Evolutionary conservation across 2,329 filamentous ascomycete species (phyloP).

Genomic region (Trichoderma koningiopsis): DNA sequence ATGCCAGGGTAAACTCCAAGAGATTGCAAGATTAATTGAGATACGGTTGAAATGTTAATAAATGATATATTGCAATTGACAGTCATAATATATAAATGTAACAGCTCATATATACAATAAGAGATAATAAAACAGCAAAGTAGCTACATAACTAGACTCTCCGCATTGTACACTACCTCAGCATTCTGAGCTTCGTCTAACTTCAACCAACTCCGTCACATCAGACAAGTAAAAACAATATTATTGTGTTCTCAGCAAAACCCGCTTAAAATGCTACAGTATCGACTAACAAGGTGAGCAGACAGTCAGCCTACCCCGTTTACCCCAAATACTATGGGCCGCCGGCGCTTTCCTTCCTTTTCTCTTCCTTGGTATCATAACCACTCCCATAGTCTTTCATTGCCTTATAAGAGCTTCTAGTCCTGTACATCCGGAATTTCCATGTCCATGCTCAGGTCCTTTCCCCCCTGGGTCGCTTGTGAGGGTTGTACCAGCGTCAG

Average conservation of each 20-base stretch:
- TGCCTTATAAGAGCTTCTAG: not conserved
- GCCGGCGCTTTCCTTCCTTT: not conserved
- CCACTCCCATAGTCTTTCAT: too few relatives aligned
- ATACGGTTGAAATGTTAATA: too few relatives aligned
- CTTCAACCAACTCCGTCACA: not conserved
- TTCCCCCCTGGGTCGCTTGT: slow-evolving; percentile 31
- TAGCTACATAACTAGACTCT: not conserved
- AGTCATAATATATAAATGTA: not conserved
- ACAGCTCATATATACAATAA: not conserved
- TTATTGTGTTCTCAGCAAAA: not conserved
- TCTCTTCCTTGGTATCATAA: not conserved
- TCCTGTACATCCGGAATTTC: slow-evolving; percentile 36
- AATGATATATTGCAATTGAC: too few relatives aligned
- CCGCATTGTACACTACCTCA: not conserved
- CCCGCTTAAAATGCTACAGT: not conserved
- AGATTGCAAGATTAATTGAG: too few relatives aligned
- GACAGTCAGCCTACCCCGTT: not conserved
- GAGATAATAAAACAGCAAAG: not conserved
- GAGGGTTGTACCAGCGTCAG: slow-evolving; percentile 33
- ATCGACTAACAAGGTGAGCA: not conserved
- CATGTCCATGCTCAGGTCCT: slow-evolving; percentile 40
- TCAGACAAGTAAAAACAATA: not conserved
- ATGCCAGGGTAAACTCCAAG: too few relatives aligned
- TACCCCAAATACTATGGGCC: not conserved
- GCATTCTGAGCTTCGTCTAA: not conserved